phyloP scores from a whole-genome alignment of 208 protist genomes.

The Tritrichomonas musculus region DNA sequence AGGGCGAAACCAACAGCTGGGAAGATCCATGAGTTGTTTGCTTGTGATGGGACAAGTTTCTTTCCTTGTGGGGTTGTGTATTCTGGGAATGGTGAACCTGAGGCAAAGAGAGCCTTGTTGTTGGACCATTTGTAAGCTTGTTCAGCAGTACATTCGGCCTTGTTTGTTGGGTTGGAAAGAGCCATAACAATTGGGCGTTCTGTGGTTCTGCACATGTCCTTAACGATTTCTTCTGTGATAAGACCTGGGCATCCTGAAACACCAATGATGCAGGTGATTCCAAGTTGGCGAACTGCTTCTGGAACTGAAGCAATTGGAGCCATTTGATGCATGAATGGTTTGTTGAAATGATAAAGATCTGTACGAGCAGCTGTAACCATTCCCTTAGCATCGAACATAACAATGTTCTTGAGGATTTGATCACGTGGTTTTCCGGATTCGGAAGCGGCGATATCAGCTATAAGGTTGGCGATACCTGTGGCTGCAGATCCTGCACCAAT shows the following conservation, averaged over 20 bases:
- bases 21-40: constrained; percentile 34
- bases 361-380: background rate
- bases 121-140: constrained; percentile 27
- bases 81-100: constrained; percentile 22
- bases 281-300: background rate
- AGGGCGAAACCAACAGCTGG: constrained; percentile 22
- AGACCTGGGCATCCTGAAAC: constrained; percentile 20
- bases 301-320: background rate
- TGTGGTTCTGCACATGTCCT: background rate
- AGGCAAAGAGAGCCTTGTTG: background rate
- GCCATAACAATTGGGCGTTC: constrained; percentile 1
- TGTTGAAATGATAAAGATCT: constrained; percentile 16
- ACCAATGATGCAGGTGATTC: background rate
- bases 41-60: background rate
- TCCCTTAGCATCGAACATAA: constrained; percentile 5
- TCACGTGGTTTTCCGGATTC: background rate
- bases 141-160: background rate
- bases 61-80: background rate
- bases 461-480: constrained; percentile 29
- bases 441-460: background rate
- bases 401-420: background rate
- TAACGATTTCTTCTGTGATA: constrained; percentile 15
- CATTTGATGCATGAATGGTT: constrained; percentile 8
- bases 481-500: constrained; percentile 16
- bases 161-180: constrained; percentile 30